phyloP scores from a whole-genome alignment of 2,329 filamentous ascomycete species.

The Fusarium sp. region DNA sequence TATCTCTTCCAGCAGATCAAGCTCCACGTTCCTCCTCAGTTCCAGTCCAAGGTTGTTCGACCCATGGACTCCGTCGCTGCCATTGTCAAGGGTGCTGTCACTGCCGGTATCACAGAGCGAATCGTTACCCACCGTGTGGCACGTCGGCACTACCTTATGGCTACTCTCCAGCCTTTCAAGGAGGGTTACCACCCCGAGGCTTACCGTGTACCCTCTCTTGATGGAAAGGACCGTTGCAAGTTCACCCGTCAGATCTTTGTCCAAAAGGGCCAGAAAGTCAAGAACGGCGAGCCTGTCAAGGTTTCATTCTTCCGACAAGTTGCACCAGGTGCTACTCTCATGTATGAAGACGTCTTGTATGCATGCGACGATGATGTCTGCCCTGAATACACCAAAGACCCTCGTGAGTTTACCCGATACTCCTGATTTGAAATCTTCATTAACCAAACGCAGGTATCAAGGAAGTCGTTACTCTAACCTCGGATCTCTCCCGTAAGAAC shows the following conservation, averaged over 20 bases:
- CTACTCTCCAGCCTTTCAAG: constrained; percentile 97
- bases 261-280: constrained; percentile 97
- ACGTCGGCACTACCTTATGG: constrained; percentile 98
- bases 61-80: constrained; percentile 99
- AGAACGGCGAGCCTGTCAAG: constrained; percentile 99
- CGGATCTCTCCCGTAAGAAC: constrained; percentile 96
- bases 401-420: constrained; percentile 75
- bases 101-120: constrained; percentile 95
- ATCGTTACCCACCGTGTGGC: constrained; percentile 97
- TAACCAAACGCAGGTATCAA: constrained; percentile 80
- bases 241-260: constrained; percentile 99
- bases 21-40: constrained; percentile 96
- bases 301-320: constrained; percentile 99
- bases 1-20: constrained; percentile 99
- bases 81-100: constrained; percentile 98
- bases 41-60: constrained; percentile 96
- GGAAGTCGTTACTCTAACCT: constrained; percentile 97
- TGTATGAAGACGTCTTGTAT: constrained; percentile 99
- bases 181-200: constrained; percentile 98
- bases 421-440: constrained; percentile 17
- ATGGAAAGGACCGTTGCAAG: constrained; percentile 98
- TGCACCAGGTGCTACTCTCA: constrained; percentile 93
- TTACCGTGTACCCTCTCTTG: constrained; percentile 94
- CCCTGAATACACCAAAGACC: constrained; percentile 98
- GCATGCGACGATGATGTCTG: constrained; percentile 98